Evolutionary conservation across 306 rosid species (phyloP), one percentile per base, ranked within the genome.

Genomic region (Arachis hypogaea): DNA sequence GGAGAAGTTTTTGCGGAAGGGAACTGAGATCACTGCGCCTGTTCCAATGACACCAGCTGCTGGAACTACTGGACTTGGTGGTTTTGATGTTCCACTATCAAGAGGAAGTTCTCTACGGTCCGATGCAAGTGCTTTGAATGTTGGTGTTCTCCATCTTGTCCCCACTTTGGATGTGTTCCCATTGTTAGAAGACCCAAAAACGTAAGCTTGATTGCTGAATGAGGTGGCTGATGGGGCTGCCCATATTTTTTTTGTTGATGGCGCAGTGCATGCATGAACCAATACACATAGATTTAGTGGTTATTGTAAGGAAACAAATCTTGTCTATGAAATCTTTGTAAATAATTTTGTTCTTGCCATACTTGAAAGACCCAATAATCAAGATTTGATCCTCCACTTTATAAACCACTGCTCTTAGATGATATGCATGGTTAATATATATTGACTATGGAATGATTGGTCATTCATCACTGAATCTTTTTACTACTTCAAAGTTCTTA

Each of bases 41-140:
- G 99, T 90, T 71, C 99, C 99, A 14, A 92, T 79, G 93, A 84
- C 88, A 77, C 96, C 98, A 45, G 79, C 87, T 73, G 97, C 90
- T 73, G 99, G 92, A 72, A 95, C 99, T 70, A 95, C 99, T 56
- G 99, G 98, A 56, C 98, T 95, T 73, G 99, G 99, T 68, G 99
- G 99, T 78, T 95, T 95, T 81, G 99, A 92, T 79, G 96, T 88
- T 77, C 99, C 99, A 78, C 81, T 76, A 63, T 95, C 99, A 59
- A 89, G 86, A 82, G 99, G 99, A 78, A 86, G 85, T 56, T 76
- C 88, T 58, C 87, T 95, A 63, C 92, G 99, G 18, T 83, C 97
- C 76, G 99, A 95, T 86, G 98, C 99, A 59, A 95, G 99, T 77
- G 96, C 98, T 82, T 77, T 95, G 65, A 95, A 88, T 82, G 86